Conservation (phyloP, 169 alveolate genomes). For the Eimeria falciformis region DNA sequence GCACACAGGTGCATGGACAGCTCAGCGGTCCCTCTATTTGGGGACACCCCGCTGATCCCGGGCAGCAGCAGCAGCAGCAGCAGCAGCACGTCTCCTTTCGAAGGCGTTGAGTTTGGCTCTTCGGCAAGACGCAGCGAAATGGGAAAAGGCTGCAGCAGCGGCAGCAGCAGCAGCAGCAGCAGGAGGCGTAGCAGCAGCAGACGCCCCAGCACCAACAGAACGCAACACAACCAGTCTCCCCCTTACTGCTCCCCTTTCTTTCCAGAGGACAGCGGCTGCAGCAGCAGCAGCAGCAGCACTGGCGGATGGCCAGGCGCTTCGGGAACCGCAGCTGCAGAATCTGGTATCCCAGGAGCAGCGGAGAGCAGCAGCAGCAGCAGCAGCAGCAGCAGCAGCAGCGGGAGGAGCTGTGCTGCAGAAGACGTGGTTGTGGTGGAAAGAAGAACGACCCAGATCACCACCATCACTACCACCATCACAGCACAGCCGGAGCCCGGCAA, state of each 20-base stretch:
- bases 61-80: background rate
- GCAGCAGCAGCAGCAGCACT: slow-evolving; percentile 42
- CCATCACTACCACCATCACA: slow-evolving; percentile 42
- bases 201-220: background rate
- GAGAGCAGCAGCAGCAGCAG: slow-evolving; percentile 35
- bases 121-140: too few species aligned
- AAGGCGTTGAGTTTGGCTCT: too few species aligned
- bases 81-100: background rate
- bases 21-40: too few species aligned
- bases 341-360: slow-evolving; percentile 20
- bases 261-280: slow-evolving; percentile 13
- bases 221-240: background rate
- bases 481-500: slow-evolving; percentile 35
- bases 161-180: too few species aligned
- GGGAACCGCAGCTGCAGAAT: background rate
- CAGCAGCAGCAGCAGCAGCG: slow-evolving; percentile 6
- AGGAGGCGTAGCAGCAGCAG: background rate
- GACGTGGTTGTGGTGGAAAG: slow-evolving; percentile 4
- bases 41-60: too few species aligned
- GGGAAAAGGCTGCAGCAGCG: too few species aligned
- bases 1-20: too few species aligned
- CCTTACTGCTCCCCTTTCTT: background rate
- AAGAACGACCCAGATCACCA: slow-evolving; percentile 14
- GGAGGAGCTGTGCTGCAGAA: background rate
- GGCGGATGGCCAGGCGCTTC: slow-evolving; percentile 9